Conservation (phyloP, 805 yeast genomes). For the Dipodascus albidus region DNA sequence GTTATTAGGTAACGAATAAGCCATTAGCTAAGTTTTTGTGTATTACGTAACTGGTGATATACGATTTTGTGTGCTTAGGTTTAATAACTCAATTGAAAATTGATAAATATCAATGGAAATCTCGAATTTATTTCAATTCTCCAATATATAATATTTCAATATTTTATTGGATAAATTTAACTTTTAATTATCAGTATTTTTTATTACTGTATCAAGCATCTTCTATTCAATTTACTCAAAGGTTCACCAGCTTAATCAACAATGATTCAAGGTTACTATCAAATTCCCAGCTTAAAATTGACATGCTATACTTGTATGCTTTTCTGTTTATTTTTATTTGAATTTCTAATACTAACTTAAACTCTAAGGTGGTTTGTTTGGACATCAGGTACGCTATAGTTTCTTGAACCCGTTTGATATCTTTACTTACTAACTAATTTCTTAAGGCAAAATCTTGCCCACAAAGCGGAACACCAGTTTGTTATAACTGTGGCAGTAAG, state of each 20-base stretch:
- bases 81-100: background rate
- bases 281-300: conserved; percentile 14
- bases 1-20: background rate
- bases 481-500: conserved; percentile 27
- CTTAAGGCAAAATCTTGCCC: conserved; percentile 26
- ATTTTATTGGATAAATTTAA: too few relatives aligned
- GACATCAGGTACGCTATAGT: conserved; percentile 11
- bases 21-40: background rate
- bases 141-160: background rate
- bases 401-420: background rate
- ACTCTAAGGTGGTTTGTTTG: conserved; percentile 15
- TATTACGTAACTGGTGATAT: background rate
- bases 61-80: too few relatives aligned
- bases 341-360: background rate
- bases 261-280: conserved; percentile 3
- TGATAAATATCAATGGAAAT: background rate
- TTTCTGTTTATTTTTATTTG: background rate
- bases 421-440: conserved; percentile 4
- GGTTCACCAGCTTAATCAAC: too few relatives aligned
- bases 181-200: background rate
- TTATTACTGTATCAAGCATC: background rate
- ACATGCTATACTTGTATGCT: conserved; percentile 18
- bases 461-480: conserved; percentile 26
- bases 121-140: background rate
- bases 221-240: too few relatives aligned